Conservation (phyloP, 805 yeast species). For the Kodamaea fukazawae region DNA sequence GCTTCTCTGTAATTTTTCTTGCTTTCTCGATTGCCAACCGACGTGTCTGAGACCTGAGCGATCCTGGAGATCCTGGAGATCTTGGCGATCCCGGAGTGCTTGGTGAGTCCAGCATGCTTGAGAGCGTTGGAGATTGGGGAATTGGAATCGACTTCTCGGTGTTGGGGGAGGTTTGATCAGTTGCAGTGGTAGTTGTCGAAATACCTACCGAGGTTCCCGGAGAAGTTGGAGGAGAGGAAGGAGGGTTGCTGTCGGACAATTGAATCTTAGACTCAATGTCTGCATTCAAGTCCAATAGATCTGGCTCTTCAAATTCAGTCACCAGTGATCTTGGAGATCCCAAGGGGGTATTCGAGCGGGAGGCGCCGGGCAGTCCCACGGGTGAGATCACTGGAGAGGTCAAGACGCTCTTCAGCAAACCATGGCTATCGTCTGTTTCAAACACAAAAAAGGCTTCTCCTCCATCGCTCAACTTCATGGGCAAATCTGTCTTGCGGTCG, state of each 20-base stretch:
- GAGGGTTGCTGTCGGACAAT: slow-evolving; percentile 14
- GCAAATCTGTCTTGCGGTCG: slow-evolving; percentile 74
- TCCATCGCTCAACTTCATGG: slow-evolving; percentile 96
- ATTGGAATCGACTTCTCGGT: too few relatives aligned
- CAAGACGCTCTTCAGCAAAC: slow-evolving; percentile 70
- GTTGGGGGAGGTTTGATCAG: too few relatives aligned
- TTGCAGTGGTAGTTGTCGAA: too few relatives aligned
- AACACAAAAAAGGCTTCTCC: slow-evolving; percentile 98
- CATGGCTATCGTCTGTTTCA: slow-evolving; percentile 61
- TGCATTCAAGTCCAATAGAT: slow-evolving; percentile 33
- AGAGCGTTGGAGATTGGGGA: slow-evolving; percentile 6
- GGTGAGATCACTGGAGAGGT: slow-evolving; percentile 85
- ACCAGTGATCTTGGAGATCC: slow-evolving; percentile 4
- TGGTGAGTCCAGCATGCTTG: slow-evolving; percentile 15
- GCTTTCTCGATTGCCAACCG: slow-evolving; percentile 54
- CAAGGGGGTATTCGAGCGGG: slow-evolving; percentile 3
- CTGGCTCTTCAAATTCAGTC: slow-evolving; percentile 22
- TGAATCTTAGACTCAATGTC: slow-evolving; percentile 32
- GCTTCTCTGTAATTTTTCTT: slow-evolving; percentile 58
- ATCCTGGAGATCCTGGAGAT: slow-evolving; percentile 6
- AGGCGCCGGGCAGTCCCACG: slow-evolving; percentile 31
- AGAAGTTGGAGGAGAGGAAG: too few relatives aligned
- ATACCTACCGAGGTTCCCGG: too few relatives aligned
- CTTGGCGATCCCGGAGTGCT: slow-evolving; percentile 2
- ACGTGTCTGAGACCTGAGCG: slow-evolving; percentile 24